phyloP scores from a whole-genome alignment of 768 basidiomycete genomes.

The Melanogaster broomeanus region DNA sequence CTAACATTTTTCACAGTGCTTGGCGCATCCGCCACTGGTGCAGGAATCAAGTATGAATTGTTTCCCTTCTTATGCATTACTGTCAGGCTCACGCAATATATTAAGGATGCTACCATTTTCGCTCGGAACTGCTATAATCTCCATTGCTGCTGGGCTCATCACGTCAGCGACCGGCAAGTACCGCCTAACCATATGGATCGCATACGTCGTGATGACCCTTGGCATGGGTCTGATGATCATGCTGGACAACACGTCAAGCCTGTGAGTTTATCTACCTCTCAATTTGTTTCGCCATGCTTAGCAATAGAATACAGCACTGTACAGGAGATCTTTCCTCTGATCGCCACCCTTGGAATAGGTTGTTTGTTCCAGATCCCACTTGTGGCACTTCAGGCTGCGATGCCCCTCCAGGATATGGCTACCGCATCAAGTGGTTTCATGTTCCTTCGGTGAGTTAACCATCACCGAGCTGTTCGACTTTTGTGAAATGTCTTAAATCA shows the following conservation, averaged over 20 bases:
- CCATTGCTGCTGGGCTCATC: conserved; percentile 57
- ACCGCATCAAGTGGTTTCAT: conserved; percentile 72
- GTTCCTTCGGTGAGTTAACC: conserved; percentile 56
- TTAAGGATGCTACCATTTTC: conserved; percentile 76
- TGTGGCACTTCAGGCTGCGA: conserved; percentile 79
- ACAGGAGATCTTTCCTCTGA: conserved; percentile 63
- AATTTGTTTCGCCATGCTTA: not conserved
- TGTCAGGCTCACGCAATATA: not conserved
- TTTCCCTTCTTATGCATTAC: too few relatives aligned
- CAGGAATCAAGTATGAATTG: not conserved
- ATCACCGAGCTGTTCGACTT: not conserved
- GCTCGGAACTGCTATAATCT: conserved; percentile 54
- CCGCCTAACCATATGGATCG: conserved; percentile 61
- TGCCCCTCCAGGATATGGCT: conserved; percentile 88
- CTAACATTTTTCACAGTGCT: not conserved
- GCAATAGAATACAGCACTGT: conserved; percentile 44
- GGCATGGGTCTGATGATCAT: conserved; percentile 76
- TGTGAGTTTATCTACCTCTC: conserved; percentile 30
- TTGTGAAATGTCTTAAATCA: conserved; percentile 3
- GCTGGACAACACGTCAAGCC: conserved; percentile 58
- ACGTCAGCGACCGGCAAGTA: conserved; percentile 61
- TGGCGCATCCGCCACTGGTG: not conserved
- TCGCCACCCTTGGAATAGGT: conserved; percentile 68
- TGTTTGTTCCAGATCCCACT: conserved; percentile 68
- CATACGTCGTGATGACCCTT: conserved; percentile 55